Base-by-base conservation (phyloP, 2,329 filamentous ascomycete genomes). In the Celoporthe dispersa region DNA sequence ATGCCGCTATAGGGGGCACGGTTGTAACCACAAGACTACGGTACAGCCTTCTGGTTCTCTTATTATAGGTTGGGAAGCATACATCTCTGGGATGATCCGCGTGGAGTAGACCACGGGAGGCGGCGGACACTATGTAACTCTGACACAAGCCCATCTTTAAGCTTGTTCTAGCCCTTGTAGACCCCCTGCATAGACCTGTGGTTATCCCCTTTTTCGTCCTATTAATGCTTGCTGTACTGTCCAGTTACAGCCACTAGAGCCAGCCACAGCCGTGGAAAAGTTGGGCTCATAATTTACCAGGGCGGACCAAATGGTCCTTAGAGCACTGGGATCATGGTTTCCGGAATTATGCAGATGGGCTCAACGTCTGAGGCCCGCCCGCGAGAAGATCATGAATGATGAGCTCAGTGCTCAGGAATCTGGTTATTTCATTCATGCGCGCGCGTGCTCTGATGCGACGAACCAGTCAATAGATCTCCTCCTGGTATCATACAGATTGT, bases 81-180 rank as follows among this genome's bases (percentile, higher is more conserved):
- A 19, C 31, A 63, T 63, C 41, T 35, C n/a, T 57, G 14, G 33
- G 33, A n/a, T 61, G 33, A 37, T 25, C 33, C 37, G 41, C 12
- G 14, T n/a, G 60, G 8, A 7, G 7, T n/a, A 16, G 25, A 37
- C 57, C 57, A 39, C 14, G 57, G 33, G 37, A 44, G 60, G 25
- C 37, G 60, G 19, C 19, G 22, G n/a, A 16, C n/a, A 11, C 25
- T 22, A n/a, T n/a, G n/a, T n/a, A n/a, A n/a, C n/a, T 63, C 60
- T 63, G 51, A 41, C 51, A 57, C 39, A 57, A 57, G 28, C 44
- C 63, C 63, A 44, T n/a, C 31, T 51, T 51, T 64, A 64, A 64
- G 41, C 62, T 64, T 64, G 62, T 57, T 57, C 53, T 57, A 31
- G 51, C 4, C 53, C 53, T 28, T 25, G 3, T 8, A 22, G n/a